Conservation (phyloP, 2,329 filamentous ascomycete genomes). For the Diaporthe ampelina region DNA sequence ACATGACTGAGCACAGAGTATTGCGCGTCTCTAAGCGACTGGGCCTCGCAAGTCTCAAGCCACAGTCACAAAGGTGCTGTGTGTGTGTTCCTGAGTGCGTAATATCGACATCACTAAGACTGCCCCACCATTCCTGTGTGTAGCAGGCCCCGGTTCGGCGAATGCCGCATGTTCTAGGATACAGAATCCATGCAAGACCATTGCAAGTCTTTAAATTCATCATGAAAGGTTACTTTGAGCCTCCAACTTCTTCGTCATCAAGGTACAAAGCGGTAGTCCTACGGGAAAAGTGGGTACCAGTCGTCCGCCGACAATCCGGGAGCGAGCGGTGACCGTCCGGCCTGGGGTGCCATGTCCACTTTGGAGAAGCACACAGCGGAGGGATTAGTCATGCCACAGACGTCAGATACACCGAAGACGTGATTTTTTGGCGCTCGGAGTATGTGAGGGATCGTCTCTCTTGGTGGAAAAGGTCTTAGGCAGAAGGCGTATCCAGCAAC, state of each 20-base stretch:
- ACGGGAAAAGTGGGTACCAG: slow-evolving; percentile 30
- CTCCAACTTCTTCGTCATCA: slow-evolving; percentile 1
- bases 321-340: slow-evolving; percentile 13
- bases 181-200: neutral
- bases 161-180: neutral
- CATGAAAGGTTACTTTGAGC: neutral
- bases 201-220: neutral
- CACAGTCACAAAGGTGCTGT: neutral
- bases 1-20: neutral
- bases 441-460: neutral
- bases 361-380: neutral
- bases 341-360: slow-evolving; percentile 7
- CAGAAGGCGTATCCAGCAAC: neutral
- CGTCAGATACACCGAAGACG: neutral
- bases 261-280: neutral
- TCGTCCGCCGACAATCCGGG: slow-evolving; percentile 11
- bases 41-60: neutral
- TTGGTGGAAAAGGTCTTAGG: neutral
- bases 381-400: neutral
- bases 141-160: neutral
- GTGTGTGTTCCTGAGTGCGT: neutral
- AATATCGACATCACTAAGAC: neutral
- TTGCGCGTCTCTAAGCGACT: neutral
- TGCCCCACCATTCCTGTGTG: neutral
- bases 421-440: neutral